Conservation (phyloP, 2,329 filamentous ascomycete genomes). For the Aspergillus novofumigatus region DNA sequence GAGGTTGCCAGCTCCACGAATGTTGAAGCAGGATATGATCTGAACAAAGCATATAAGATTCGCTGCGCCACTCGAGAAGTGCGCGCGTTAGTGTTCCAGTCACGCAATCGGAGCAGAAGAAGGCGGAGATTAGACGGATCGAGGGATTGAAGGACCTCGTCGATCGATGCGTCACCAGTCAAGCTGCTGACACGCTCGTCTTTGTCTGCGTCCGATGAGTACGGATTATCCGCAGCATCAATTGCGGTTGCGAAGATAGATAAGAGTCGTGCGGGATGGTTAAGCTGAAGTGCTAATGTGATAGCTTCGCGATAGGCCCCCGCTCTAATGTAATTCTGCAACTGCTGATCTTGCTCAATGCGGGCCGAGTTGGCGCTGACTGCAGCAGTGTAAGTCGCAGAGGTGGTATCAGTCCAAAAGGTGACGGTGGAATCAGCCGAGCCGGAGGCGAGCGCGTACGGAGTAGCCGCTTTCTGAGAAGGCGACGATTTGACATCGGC, state of each 20-base stretch:
- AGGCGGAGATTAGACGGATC: constrained; percentile 81
- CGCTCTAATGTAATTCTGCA: constrained; percentile 86
- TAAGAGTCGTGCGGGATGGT: constrained; percentile 85
- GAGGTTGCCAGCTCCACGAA: constrained; percentile 63
- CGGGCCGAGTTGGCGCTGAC: constrained; percentile 71
- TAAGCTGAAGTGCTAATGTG: constrained; percentile 83
- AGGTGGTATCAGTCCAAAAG: constrained; percentile 92
- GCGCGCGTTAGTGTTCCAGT: constrained; percentile 96
- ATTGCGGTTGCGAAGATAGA: constrained; percentile 78
- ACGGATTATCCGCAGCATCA: constrained; percentile 61
- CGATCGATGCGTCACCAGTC: constrained; percentile 57
- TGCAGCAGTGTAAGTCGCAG: constrained; percentile 69
- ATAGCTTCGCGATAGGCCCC: constrained; percentile 92
- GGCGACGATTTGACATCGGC: constrained; percentile 27
- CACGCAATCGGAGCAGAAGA: constrained; percentile 74
- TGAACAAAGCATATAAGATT: constrained; percentile 74
- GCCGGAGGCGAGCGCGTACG: constrained; percentile 76
- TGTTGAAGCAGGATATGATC: constrained; percentile 72
- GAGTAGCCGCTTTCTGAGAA: constrained; percentile 31
- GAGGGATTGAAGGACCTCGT: constrained; percentile 74
- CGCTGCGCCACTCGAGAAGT: constrained; percentile 82
- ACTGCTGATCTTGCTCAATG: constrained; percentile 88
- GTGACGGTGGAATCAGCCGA: constrained; percentile 89
- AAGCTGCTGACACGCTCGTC: constrained; percentile 31
- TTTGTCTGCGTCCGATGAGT: constrained; percentile 30